Evolutionary conservation across 2,329 filamentous ascomycete genomes (phyloP).

Genomic region (Aureobasidium pullulans): DNA sequence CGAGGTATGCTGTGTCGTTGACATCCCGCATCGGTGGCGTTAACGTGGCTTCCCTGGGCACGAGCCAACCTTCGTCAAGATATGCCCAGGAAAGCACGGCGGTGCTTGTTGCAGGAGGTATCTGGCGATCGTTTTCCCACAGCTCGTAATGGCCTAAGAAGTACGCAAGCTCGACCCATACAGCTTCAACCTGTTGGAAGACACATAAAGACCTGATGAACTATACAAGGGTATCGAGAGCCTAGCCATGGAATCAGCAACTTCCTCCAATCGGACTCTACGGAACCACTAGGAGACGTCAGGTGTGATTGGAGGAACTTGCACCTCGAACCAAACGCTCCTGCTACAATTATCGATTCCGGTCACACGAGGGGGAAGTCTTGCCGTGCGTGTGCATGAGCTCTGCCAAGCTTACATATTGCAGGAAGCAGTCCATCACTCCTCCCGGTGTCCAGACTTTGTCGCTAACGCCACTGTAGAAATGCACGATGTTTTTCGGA

Average conservation of each 20-base stretch:
- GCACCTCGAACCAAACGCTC: neutral
- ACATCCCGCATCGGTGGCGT: neutral
- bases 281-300: neutral
- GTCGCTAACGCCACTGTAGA: no score
- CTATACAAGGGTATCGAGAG: neutral
- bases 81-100: neutral
- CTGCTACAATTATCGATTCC: no score
- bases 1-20: neutral
- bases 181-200: neutral
- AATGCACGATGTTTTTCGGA: no score
- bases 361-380: neutral
- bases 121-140: neutral
- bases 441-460: no score
- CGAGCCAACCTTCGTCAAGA: conserved; percentile 3
- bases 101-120: neutral
- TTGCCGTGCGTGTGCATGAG: neutral
- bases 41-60: neutral
- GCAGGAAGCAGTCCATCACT: no score
- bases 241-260: neutral
- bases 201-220: neutral
- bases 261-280: neutral
- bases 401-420: no score
- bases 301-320: neutral
- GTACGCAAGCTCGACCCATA: neutral
- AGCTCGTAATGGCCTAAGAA: neutral